Percentiles rank a stretch among this genome's conserved stretches.
Evolutionary conservation across 2,329 filamentous ascomycete genomes (phyloP).

Genomic region (Arthrobotrys megalospora): DNA sequence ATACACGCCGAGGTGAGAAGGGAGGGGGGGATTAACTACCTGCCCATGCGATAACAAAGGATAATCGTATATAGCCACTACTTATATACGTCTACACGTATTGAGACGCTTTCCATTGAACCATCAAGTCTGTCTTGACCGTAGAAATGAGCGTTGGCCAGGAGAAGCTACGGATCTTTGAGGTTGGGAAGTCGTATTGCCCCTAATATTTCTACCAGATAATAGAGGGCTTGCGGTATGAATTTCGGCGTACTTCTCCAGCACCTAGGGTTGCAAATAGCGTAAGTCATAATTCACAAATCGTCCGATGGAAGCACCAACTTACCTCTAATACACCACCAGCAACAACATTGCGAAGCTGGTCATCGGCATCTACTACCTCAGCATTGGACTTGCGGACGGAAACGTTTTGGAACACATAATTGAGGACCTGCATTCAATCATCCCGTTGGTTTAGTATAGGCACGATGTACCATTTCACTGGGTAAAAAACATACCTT

Average conservation of each 20-base stretch:
- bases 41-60: too few species aligned
- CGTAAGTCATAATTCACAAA: neutral
- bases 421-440: constrained; percentile 35
- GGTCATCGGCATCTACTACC: constrained; percentile 22
- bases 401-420: constrained; percentile 55
- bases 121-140: neutral
- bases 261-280: constrained; percentile 15
- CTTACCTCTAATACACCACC: constrained; percentile 46
- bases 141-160: constrained; percentile 11
- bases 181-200: neutral
- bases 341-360: constrained; percentile 38
- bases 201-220: neutral
- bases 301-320: neutral
- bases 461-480: neutral
- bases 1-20: too few species aligned
- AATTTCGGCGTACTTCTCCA: constrained; percentile 46
- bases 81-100: too few species aligned
- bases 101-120: too few species aligned
- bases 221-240: neutral
- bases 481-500: constrained; percentile 33
- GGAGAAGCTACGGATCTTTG: neutral
- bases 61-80: too few species aligned
- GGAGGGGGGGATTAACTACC: too few species aligned
- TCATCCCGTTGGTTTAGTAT: neutral
- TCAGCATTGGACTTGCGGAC: constrained; percentile 33